phyloP scores from a whole-genome alignment of 345 rosid species.

The Clausena lansium region DNA sequence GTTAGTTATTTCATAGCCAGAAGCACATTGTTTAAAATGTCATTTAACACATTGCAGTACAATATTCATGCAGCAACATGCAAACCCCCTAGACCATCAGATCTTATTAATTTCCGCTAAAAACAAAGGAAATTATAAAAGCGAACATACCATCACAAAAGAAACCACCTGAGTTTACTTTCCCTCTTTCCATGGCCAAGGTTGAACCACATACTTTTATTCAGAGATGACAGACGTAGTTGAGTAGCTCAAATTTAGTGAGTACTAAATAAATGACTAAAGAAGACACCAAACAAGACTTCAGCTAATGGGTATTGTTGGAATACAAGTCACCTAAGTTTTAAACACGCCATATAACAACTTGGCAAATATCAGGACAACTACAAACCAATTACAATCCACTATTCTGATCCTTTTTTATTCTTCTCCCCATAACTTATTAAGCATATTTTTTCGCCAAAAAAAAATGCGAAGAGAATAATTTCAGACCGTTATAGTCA shows the following conservation, averaged over 20 bases:
- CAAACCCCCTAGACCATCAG: background rate
- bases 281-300: background rate
- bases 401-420: background rate
- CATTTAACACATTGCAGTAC: background rate
- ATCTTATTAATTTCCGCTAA: background rate
- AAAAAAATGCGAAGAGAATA: background rate
- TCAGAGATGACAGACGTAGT: background rate
- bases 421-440: background rate
- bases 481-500: background rate
- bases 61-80: background rate
- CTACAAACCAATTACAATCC: background rate
- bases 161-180: background rate
- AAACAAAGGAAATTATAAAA: background rate
- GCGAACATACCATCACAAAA: background rate
- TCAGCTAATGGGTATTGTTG: background rate
- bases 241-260: background rate
- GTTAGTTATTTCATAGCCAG: background rate
- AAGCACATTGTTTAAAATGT: background rate
- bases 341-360: background rate
- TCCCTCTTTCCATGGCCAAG: background rate
- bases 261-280: background rate
- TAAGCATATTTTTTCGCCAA: background rate
- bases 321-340: background rate
- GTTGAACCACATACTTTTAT: background rate
- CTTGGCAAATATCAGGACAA: background rate